Evolutionary conservation across 805 yeast species (phyloP), one percentile per base, ranked within the genome.

Genomic region (Kurtzmaniella fragi): DNA sequence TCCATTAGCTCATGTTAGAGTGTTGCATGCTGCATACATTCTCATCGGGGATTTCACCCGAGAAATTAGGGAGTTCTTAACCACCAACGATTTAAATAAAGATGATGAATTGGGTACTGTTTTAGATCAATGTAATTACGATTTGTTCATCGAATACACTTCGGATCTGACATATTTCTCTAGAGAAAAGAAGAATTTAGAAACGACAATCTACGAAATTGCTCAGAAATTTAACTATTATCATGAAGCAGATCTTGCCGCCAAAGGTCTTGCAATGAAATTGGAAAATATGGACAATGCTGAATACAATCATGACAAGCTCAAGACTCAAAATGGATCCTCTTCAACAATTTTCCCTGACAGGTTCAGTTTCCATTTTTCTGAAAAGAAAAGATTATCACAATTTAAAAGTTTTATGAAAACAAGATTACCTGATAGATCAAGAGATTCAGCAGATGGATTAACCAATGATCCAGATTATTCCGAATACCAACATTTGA

Each of bases 101-200:
- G 68, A 70, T 31, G 78, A 61, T 35, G 75, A 69, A 41, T 52
- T 77, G 31, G 57, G 63, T 3, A 33, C 51, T 1, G 73, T 82
- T 3, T 62, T 91, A 28, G 95, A 90, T 47, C 88, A 82, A 49
- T 73, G 79, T 42, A 78, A 71, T 52, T 72, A 75, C n/a, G 95
- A 84, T 47, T 60, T 87, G 13, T 91, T 91, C 57, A 70, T 77
- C 14, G 81, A 82, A 35, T 84, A 79, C 53, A 62, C 84, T 20
- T 73, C 74, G 23, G 86, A 83, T 42, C 76, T 77, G 42, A 69
- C 73, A 35, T 90, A 88, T 59, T 81, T 90, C 51, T 79, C 70
- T 30, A 52, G 74, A 30, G 97, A 89, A 54, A 83, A 77, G 61
- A 79, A 78, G 45, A 78, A 77, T 46, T 62, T 90, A 28, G 83